Base-by-base conservation (phyloP, 2,329 filamentous ascomycete species). In the Fusarium sarcochroum region DNA sequence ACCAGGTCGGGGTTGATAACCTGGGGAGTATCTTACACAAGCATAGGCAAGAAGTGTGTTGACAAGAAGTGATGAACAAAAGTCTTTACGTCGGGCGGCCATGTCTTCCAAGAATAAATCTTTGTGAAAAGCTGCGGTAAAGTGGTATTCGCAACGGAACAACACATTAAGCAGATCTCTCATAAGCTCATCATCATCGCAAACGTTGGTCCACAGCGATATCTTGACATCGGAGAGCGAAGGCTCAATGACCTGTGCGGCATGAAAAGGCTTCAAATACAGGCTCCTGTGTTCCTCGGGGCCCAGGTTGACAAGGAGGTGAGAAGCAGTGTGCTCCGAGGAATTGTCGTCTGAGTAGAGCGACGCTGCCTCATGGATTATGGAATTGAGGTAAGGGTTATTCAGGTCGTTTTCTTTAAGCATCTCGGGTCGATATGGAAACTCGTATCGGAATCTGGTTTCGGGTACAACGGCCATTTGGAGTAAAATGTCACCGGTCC, bases 61-160 rank as follows among this genome's bases (percentile, higher is more conserved):
- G 48, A 82, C 79, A 5, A 83, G 74, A 1, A 83, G 69, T 9
- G 75, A 53, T 0, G 81, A 82, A 60, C 81, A 83, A 66, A 80
- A 82, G 15, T 77, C 73, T 0, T 58, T 50, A 1, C 67, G 63
- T 2, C 70, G 69, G 0, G 69, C 61, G 13, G 66, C 71, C 77
- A 83, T 77, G 27, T 82, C 81, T n/a, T 80, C 70, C 0, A 82
- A 58, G 30, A 83, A 81, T 2, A 70, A 70, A 25, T 80, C 79
- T 59, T 81, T 82, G 4, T 83, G 79, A 25, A 82, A 80, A 0
- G 71, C 70, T 0, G 77, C 69, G 1, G 76, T 75, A 65, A 75
- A 80, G 4, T 77, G 75, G 34, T 81, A 80, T 35, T 82, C 79
- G 58, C 76, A 77, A 2, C 74, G 75, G 7, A 80, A 69, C 13